Evolutionary conservation across 1,284 basidiomycete genomes (phyloP).

Genomic region (Ganoderma lingzhi): DNA sequence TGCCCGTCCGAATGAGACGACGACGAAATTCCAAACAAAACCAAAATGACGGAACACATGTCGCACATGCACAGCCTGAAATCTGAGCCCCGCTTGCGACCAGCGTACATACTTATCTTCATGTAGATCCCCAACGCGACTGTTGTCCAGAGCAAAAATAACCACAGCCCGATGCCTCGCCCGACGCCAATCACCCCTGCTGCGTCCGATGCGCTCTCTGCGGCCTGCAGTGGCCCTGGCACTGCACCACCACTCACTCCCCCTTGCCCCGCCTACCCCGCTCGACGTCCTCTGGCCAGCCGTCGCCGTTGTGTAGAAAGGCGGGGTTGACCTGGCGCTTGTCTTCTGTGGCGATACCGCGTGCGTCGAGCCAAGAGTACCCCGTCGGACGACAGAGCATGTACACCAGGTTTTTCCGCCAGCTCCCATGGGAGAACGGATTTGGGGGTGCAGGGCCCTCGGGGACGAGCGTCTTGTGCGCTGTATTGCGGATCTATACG

Average conservation of each 20-base stretch:
- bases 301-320: slow-evolving; percentile 38
- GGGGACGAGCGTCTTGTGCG: slow-evolving; percentile 71
- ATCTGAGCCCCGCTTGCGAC: background rate
- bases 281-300: slow-evolving; percentile 37
- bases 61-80: slow-evolving; percentile 10
- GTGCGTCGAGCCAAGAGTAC: slow-evolving; percentile 72
- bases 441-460: slow-evolving; percentile 70
- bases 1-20: background rate
- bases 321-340: slow-evolving; percentile 72
- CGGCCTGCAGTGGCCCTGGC: no score
- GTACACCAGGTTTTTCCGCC: slow-evolving; percentile 71
- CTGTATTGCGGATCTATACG: slow-evolving; percentile 76
- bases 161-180: slow-evolving; percentile 8
- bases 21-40: background rate
- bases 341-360: slow-evolving; percentile 68
- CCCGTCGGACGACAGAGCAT: slow-evolving; percentile 78
- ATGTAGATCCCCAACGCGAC: slow-evolving; percentile 1
- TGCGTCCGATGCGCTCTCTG: background rate
- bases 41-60: background rate
- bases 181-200: background rate
- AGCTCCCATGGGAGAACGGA: slow-evolving; percentile 80
- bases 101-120: slow-evolving; percentile 3
- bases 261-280: slow-evolving; percentile 32
- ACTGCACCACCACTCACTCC: slow-evolving; percentile 21
- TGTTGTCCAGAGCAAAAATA: slow-evolving; percentile 8